These are phyloP conservation scores for Cochliopodium minus DNA, from an alignment of 208 protist species.

Conservation along the genomic window DNA sequence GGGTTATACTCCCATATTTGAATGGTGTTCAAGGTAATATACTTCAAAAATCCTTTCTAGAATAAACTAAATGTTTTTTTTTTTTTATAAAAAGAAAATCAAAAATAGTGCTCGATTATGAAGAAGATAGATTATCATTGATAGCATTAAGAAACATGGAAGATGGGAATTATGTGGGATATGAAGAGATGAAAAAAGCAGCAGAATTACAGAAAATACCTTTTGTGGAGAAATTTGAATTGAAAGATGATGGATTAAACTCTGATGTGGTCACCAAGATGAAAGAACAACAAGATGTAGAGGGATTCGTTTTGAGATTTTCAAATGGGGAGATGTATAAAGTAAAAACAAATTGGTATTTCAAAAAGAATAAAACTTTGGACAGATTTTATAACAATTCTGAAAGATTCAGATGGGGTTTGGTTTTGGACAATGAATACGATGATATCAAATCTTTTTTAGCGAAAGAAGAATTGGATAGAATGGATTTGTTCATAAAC, in stretches of 20 bases:
- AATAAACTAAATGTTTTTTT: no score
- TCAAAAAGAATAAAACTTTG: no score
- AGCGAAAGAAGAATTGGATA: no score
- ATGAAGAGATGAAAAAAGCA: not conserved
- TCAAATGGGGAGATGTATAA: not conserved
- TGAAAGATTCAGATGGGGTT: no score
- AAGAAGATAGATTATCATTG: not conserved
- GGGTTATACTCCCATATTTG: slow-evolving; percentile 1
- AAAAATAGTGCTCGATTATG: not conserved
- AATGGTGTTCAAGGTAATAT: not conserved
- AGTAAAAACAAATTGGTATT: slow-evolving; percentile 10
- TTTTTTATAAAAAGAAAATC: no score
- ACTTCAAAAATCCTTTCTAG: no score
- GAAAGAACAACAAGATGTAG: not conserved
- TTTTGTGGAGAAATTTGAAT: not conserved
- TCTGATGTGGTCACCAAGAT: not conserved
- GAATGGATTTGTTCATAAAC: no score
- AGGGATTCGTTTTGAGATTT: slow-evolving; percentile 4
- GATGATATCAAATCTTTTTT: no score
- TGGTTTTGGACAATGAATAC: no score
- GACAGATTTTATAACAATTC: no score
- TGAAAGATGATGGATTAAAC: not conserved
- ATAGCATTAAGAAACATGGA: not conserved
- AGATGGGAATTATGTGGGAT: not conserved
- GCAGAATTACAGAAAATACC: not conserved